Evolutionary conservation across 352 stramenopile genomes (phyloP), one percentile per base, ranked within the genome.

Genomic region (Globisporangium spiculum): DNA sequence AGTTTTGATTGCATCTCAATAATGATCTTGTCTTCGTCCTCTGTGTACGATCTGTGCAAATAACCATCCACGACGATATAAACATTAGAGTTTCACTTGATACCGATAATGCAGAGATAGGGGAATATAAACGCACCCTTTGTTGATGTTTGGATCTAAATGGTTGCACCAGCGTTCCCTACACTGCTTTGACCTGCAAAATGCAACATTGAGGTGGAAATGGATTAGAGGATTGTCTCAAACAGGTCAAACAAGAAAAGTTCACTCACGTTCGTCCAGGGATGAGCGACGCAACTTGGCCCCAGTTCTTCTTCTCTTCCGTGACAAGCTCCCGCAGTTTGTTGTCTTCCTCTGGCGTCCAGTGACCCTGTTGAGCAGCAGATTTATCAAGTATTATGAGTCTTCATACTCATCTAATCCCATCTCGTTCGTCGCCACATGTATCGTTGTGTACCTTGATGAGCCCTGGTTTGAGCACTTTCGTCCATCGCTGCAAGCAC

Each of bases 401-500:
- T n/a, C 12, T 55, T 24, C 36, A 65, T 27, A 18, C 1, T 12
- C 16, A 27, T 3, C 16, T 41, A n/a, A 3, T n/a, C 32, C 32
- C 32, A 38, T 38, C 32, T 38, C 32, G 32, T 38, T 46, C 36
- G 27, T 70, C 18, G 73, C 24, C 8, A 56, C 22, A n/a, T 52
- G 4, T 63, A 58, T 44, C 8, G 58, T 30, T 52, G 16, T n/a
- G 57, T 84, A 94, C 91, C 78, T 97, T 98, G 59, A 96, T 96
- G 50, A 98, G 82, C 1, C 92, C 92, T n/a, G 92, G 91, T 62
- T 96, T 95, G 14, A 98, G 79, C 62, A 98, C 92, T 79, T 98
- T 98, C 2, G 89, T 97, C 93, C 93, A 98, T 20, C 93, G 84
- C 68, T 98, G 93, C 58, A 98, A 69, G 74, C 92, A 98, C 76